phyloP scores from a whole-genome alignment of 352 stramenopile species.

The Globisporangium parvum region DNA sequence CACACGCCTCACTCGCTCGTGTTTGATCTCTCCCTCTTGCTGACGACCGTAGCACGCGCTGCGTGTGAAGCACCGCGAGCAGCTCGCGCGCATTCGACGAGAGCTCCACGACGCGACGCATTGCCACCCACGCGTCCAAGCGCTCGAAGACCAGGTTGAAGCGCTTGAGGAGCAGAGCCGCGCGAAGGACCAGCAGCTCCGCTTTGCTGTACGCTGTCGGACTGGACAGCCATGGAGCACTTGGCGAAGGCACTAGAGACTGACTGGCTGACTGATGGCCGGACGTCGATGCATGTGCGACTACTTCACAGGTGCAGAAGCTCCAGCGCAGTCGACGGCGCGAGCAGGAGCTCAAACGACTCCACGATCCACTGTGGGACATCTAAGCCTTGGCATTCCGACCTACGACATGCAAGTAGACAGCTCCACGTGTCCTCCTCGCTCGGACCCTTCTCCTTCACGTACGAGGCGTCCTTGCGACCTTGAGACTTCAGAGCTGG shows the following conservation, averaged over 20 bases:
- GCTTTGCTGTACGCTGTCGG: conserved; percentile 33
- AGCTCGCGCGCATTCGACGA: conserved; percentile 30
- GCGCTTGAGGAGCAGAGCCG: conserved; percentile 33
- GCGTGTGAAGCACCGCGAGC: conserved; percentile 35
- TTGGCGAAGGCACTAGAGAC: not conserved
- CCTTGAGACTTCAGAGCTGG: no score
- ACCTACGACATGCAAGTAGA: not conserved
- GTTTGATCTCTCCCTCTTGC: not conserved
- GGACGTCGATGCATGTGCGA: not conserved
- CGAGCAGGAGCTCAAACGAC: conserved; percentile 56
- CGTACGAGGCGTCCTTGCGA: no score
- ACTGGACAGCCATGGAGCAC: not conserved
- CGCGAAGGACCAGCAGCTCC: conserved; percentile 55
- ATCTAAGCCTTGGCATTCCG: conserved; percentile 17
- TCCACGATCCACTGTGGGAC: conserved; percentile 72
- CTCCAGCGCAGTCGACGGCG: conserved; percentile 63
- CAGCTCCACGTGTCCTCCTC: no score
- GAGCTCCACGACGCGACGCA: conserved; percentile 42
- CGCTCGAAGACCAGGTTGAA: conserved; percentile 33
- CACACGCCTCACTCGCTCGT: no score
- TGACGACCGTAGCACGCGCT: conserved; percentile 36
- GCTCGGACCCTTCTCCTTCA: conserved; percentile 4
- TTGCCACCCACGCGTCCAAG: conserved; percentile 39
- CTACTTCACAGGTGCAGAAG: conserved; percentile 44
- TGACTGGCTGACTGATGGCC: conserved; percentile 2